Evolutionary conservation across 108 stramenopile genomes (phyloP), one percentile per base, ranked within the genome.

Genomic region (Phaeodactylum tricornutum): DNA sequence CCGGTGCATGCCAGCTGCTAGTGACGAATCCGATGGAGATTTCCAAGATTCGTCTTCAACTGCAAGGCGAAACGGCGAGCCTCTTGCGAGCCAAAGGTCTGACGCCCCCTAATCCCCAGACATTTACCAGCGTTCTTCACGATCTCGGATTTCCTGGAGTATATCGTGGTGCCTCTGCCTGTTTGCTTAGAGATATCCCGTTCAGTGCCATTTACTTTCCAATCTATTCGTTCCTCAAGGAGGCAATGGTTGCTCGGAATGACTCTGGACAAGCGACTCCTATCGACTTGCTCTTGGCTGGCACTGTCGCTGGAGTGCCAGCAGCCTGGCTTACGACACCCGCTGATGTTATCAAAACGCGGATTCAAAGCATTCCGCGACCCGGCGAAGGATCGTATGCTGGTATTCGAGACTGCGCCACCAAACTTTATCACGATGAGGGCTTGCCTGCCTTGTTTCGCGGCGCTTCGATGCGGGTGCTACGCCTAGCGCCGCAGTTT

Each of bases 11-110:
- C 5, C 83, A 85, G 55, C 61, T 78, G 43, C 53, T 77, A 12
- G 78, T 74, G 20, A 80, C 79, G 11, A 85, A 80, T 55, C 83
- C 83, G 17, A 66, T 80, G 67, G 83, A 85, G 50, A 58, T 80
- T 29, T 54, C 64, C 30, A 85, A 85, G 52, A 79, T 80, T 53
- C 62, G 78, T 23, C 33, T 85, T 70, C 78, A 80, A 51, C 29
- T 60, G 15, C 67, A 50, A 35, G 63, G 56, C 17, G 63, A 64
- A 43, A 57, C 48, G 32, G 29, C 32, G 25, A 45, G 31, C 31
- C 31, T 64, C 5, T 57, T 51, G 16, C 15, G 28, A 24, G 55
- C 43, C 26, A 28, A 42, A 7, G 54, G 62, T 11, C 23, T 48
- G 21, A 37, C 14, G 26, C 17, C 35, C 32, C 36, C 41, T 29